A percentile compares a stretch with the other conserved stretches of the same genome.
phyloP scores from a whole-genome alignment of 1,284 basidiomycete species.

The Rhizoctonia solani region DNA sequence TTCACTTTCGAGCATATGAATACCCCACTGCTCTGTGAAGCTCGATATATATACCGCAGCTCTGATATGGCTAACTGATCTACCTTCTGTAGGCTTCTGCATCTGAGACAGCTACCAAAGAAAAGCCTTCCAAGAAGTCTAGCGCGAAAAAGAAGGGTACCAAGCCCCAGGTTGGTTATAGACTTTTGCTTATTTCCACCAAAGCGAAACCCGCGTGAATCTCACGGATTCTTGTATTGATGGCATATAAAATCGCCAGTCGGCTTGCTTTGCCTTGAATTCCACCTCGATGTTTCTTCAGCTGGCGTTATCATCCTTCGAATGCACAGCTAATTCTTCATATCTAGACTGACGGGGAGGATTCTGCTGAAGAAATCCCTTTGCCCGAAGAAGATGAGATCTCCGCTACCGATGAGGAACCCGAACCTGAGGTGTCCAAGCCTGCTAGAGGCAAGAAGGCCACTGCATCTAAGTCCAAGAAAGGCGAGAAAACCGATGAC shows the following conservation, averaged over 20 bases:
- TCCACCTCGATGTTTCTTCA: too few relatives aligned
- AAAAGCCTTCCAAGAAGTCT: slow-evolving; percentile 20
- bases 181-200: too few relatives aligned
- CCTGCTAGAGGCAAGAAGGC: slow-evolving; percentile 24
- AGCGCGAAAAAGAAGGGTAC: neutral
- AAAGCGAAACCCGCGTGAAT: too few relatives aligned
- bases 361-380: slow-evolving; percentile 27
- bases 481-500: slow-evolving; percentile 12
- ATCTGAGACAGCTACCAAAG: neutral
- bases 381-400: slow-evolving; percentile 28
- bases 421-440: slow-evolving; percentile 1
- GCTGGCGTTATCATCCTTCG: too few relatives aligned
- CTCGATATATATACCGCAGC: too few relatives aligned
- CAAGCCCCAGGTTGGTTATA: slow-evolving; percentile 13
- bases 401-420: slow-evolving; percentile 19
- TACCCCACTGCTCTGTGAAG: too few relatives aligned
- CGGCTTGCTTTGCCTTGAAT: too few relatives aligned
- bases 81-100: neutral
- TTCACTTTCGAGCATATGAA: too few relatives aligned
- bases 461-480: slow-evolving; percentile 10
- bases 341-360: slow-evolving; percentile 6
- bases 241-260: too few relatives aligned
- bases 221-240: too few relatives aligned
- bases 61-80: neutral
- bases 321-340: neutral